These are phyloP conservation scores for Periconia sp. DNA, from an alignment of 2,329 filamentous ascomycete species.

Conservation along the genomic window DNA sequence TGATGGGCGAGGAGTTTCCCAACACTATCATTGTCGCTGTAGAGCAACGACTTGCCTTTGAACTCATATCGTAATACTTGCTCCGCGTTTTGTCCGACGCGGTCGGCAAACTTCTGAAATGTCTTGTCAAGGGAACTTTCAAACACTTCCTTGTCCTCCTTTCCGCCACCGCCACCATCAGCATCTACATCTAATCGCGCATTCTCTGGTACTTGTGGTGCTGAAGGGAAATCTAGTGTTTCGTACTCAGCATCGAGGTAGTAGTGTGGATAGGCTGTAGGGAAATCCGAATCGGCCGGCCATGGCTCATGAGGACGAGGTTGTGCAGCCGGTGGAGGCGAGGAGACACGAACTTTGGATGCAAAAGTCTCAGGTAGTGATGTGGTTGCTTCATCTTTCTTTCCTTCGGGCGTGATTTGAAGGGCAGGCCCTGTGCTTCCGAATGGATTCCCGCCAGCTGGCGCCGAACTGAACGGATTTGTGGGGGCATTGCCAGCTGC, in stretches of 20 bases:
- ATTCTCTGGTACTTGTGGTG: constrained; percentile 56
- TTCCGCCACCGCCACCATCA: constrained; percentile 40
- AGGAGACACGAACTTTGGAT: constrained; percentile 67
- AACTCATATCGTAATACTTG: constrained; percentile 59
- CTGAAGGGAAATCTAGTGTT: constrained; percentile 69
- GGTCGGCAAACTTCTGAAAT: constrained; percentile 60
- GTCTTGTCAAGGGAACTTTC: constrained; percentile 56
- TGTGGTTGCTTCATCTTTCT: constrained; percentile 29
- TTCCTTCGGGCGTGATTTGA: constrained; percentile 19
- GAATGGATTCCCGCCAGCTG: constrained; percentile 33
- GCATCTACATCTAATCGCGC: constrained; percentile 50
- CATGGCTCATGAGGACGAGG: constrained; percentile 69
- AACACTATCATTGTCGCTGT: constrained; percentile 76
- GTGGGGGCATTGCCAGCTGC: constrained; percentile 42
- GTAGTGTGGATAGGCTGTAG: constrained; percentile 74
- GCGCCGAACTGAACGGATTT: constrained; percentile 62
- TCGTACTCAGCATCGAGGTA: constrained; percentile 93
- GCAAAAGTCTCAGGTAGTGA: constrained; percentile 79
- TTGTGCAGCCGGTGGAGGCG: constrained; percentile 37
- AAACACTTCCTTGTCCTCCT: constrained; percentile 55
- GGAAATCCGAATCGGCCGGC: constrained; percentile 71
- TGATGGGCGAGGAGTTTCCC: constrained; percentile 65
- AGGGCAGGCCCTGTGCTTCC: constrained; percentile 15
- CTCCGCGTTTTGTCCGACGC: constrained; percentile 57
- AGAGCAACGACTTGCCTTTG: constrained; percentile 67